Conservation (phyloP, 805 yeast species). For the Starmera quercuum region DNA sequence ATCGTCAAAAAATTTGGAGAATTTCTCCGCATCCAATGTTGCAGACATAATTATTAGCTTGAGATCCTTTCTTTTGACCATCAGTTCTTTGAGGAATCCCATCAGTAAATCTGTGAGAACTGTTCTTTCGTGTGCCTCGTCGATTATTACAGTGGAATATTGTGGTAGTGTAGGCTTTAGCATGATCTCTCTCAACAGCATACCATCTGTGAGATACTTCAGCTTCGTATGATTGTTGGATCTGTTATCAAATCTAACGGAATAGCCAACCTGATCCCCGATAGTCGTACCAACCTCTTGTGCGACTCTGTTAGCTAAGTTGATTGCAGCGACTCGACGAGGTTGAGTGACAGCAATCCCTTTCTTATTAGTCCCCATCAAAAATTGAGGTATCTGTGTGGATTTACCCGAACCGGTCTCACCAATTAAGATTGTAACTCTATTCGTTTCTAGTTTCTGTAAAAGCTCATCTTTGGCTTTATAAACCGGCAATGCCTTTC, state of each 20-base stretch:
- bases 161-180: conserved; percentile 52
- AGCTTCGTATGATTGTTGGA: conserved; percentile 54
- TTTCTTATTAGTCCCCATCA: conserved; percentile 45
- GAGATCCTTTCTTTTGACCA: conserved; percentile 46
- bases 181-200: conserved; percentile 89
- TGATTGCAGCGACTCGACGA: conserved; percentile 94
- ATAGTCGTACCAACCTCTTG: conserved; percentile 73
- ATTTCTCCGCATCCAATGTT: conserved; percentile 75
- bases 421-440: conserved; percentile 80
- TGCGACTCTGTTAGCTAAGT: conserved; percentile 86
- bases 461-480: conserved; percentile 60
- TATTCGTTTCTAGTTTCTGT: conserved; percentile 42
- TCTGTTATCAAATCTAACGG: conserved; percentile 82
- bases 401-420: conserved; percentile 99
- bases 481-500: conserved; percentile 69
- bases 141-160: conserved; percentile 75
- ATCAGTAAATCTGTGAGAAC: conserved; percentile 82
- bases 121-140: conserved; percentile 97
- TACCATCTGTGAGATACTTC: conserved; percentile 93
- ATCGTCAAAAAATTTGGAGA: neutral
- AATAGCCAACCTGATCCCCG: conserved; percentile 84
- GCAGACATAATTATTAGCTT: conserved; percentile 91
- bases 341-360: conserved; percentile 93
- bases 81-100: conserved; percentile 75
- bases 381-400: conserved; percentile 90